A percentile compares a stretch with the other conserved stretches of the same genome.
These are phyloP conservation scores for Alternaria arbusti DNA, from an alignment of 2,329 filamentous ascomycete genomes.

Conservation along the genomic window DNA sequence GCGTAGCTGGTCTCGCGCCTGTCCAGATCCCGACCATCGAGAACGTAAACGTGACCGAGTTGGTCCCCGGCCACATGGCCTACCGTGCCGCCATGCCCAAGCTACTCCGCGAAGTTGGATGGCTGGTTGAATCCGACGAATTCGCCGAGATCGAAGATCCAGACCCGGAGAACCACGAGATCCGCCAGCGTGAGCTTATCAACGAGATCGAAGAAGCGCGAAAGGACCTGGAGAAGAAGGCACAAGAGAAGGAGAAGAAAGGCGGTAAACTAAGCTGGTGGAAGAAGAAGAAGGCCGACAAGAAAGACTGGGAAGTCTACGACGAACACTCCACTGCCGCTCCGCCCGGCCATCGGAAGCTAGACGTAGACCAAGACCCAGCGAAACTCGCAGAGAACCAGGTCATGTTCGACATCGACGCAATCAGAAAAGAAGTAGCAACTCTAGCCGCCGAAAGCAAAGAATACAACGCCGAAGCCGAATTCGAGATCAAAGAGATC, in stretches of 20 bases:
- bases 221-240: conserved; percentile 79
- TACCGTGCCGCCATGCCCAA: conserved; percentile 92
- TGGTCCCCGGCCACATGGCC: conserved; percentile 93
- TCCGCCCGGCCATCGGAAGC: conserved; percentile 14
- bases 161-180: conserved; percentile 88
- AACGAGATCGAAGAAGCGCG: conserved; percentile 96
- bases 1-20: conserved; percentile 81
- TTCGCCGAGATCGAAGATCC: conserved; percentile 97
- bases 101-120: conserved; percentile 85
- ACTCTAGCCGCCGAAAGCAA: conserved; percentile 75
- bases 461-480: conserved; percentile 33
- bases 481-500: conserved; percentile 75
- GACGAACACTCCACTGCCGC: conserved; percentile 62
- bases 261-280: conserved; percentile 71
- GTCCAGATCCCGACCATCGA: conserved; percentile 85
- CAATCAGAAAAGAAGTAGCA: conserved; percentile 72
- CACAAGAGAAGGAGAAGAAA: conserved; percentile 64
- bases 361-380: conserved; percentile 51
- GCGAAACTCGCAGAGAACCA: conserved; percentile 61
- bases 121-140: conserved; percentile 89
- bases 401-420: conserved; percentile 93
- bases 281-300: conserved; percentile 78
- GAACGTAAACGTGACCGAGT: conserved; percentile 85
- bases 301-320: conserved; percentile 94
- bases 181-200: conserved; percentile 90